Evolutionary conservation across 2,329 filamentous ascomycete genomes (phyloP), one percentile per base, ranked within the genome.

Genomic region (Sporothrix inflata): DNA sequence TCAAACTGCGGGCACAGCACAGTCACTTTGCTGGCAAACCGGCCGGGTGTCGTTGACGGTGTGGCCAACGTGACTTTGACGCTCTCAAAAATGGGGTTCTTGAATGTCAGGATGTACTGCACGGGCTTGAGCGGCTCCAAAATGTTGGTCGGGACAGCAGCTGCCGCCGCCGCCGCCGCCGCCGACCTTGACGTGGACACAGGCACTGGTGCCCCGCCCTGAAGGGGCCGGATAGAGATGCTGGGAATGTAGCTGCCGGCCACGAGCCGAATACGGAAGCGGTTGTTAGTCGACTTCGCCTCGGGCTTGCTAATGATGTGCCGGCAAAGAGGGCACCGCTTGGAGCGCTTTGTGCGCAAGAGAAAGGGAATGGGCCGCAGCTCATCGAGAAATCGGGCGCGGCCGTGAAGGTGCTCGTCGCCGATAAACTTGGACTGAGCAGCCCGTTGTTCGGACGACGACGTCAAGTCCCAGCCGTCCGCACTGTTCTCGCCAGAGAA

Each of bases 251-350:
- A 95, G 79, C 91, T 94, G 71, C 91, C 88, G 27, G 96, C 97
- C 5, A 98, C 90, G 0, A 98, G 87, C 71, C 93, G 92, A 80
- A 99, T 98, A 78, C 95, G 92, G 87, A 96, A 98, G 40, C 94
- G 91, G 7, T 92, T 96, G 69, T 92, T 95, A 63, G 90, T 89
- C 42, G 97, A 91, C 81, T 98, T 99, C 73, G 91, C 89, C 81
- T 99, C 96, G 16, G 95, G 96, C 80, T 97, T 97, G 74, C 94
- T 92, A 76, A 99, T 91, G 79, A 98, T 98, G 83, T 98, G 95
- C 14, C 96, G 91, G 82, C 96, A 99, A 12, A 91, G 88, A 68
- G 93, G 92, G 81, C 96, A 99, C 61, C 96, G 93, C 83, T 98
- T 98, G 24, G 94, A 94, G 49, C 95, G 92, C 79, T 98, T 98